Base-by-base conservation (phyloP, 805 yeast species). In the Metschnikowia henanensis region DNA sequence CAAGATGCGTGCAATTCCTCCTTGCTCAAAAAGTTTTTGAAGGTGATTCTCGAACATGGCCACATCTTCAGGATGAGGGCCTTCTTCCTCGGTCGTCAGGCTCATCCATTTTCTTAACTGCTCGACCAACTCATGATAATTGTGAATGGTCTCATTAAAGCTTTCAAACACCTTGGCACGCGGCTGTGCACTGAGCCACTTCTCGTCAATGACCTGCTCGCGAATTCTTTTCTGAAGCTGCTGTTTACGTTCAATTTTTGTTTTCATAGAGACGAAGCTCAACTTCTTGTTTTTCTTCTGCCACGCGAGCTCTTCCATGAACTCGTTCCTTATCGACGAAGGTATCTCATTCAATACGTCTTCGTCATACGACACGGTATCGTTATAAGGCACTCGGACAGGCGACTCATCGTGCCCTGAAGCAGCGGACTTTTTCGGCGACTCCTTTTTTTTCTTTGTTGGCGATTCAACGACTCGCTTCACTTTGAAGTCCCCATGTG, bases 271-370 rank as follows among this genome's bases (percentile, higher is more conserved):
- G 6, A 53, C 57, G 18, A 61, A 45, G 29, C 58, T 60, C 29
- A 60, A 48, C 22, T 52, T 49, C 41, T 60, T 61, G 15, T 57
- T 45, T 39, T 59, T 58, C 20, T 56, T 58, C 33, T 56, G 62
- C 43, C 61, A 56, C 31, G 62, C 67, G 28, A 65, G 43, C 29
- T 70, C 74, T 37, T 62, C 62, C 36, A 65, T 39, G 5, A 70
- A 69, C 40, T 70, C 73, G 7, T 62, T 47, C 39, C 64, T 57
- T 10, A 72, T 53, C 5, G 65, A 62, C 0, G 73, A 61, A 0
- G 76, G 76, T 6, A 72, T 52, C 43, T 66, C 75, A 20, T 65
- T 55, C 21, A 72, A 45, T 6, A 71, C 61, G 0, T 66, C 59
- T 7, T 63, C 59, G 45, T 71, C 74, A 46, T 66, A 68, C 2